These are phyloP conservation scores for Spiraea crenata DNA, from an alignment of 331 rosid genomes.

Conservation along the genomic window DNA sequence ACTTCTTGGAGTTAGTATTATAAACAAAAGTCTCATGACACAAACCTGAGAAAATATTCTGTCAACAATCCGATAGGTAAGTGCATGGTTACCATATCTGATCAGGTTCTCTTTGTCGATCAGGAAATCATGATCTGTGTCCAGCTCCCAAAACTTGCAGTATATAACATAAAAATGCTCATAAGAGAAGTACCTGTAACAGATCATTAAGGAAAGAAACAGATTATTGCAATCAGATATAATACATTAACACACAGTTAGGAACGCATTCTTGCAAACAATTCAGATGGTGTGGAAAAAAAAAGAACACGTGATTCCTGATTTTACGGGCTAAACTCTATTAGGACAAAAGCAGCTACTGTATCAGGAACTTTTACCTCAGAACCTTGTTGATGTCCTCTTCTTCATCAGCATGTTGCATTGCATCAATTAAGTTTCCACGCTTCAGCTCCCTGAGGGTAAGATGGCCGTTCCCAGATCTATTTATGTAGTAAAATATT, in stretches of 20 bases:
- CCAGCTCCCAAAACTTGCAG: conserved; percentile 99
- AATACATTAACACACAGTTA: background rate
- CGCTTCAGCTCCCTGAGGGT: conserved; percentile 94
- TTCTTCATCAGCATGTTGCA: conserved; percentile 99
- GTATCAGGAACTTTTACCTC: conserved; percentile 50
- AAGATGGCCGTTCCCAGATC: conserved; percentile 86
- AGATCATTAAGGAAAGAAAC: conserved; percentile 11
- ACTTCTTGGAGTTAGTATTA: conserved; percentile 20
- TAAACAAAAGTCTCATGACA: conserved; percentile 29
- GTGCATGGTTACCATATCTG: conserved; percentile 98
- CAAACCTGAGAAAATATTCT: conserved; percentile 99
- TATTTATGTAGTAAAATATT: conserved; percentile 93
- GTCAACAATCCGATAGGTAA: conserved; percentile 96
- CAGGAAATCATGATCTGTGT: conserved; percentile 94
- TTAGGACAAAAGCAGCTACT: conserved; percentile 5
- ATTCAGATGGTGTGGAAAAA: conserved; percentile 6
- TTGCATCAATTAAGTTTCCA: conserved; percentile 93
- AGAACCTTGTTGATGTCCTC: conserved; percentile 98
- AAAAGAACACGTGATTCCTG: background rate
- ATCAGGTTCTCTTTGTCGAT: conserved; percentile 97
- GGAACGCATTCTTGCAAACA: conserved; percentile 9
- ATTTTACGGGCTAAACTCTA: conserved; percentile 6
- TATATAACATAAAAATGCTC: conserved; percentile 97
- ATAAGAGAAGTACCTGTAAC: conserved; percentile 85
- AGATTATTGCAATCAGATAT: conserved; percentile 2